These are phyloP conservation scores for Pseudogymnoascus sp. DNA, from an alignment of 2,329 filamentous ascomycete species.

Conservation along the genomic window DNA sequence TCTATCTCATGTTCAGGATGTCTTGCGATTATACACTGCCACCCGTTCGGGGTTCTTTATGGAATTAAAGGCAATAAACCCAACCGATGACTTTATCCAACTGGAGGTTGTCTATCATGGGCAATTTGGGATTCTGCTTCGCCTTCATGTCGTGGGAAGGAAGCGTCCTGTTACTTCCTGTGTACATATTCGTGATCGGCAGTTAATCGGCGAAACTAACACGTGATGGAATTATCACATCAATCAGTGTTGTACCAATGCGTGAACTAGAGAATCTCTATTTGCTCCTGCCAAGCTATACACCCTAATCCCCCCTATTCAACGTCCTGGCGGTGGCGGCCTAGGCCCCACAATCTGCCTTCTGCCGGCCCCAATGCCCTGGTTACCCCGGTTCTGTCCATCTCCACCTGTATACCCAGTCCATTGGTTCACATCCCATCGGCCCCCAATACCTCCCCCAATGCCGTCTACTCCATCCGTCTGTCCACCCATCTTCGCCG, in stretches of 20 bases:
- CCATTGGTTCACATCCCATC: slow-evolving; percentile 73
- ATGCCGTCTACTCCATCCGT: slow-evolving; percentile 50
- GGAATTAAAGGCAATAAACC: not conserved
- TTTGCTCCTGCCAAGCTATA: not conserved
- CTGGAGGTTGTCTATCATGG: not conserved
- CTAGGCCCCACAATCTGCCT: slow-evolving; percentile 74
- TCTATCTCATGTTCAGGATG: not conserved
- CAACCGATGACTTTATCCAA: not conserved
- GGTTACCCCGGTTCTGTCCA: slow-evolving; percentile 58
- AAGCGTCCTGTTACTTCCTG: not conserved
- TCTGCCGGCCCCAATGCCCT: slow-evolving; percentile 61
- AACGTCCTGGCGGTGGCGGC: slow-evolving; percentile 45
- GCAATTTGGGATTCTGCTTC: not conserved
- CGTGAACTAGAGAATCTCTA: not conserved
- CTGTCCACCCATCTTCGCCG: slow-evolving; percentile 41
- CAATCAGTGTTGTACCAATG: not conserved
- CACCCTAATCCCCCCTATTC: not conserved
- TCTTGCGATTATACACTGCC: not conserved
- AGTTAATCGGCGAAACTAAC: not conserved
- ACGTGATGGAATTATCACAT: not conserved
- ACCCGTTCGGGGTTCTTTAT: not conserved
- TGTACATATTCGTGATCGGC: not conserved
- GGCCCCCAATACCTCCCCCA: slow-evolving; percentile 57
- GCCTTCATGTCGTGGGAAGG: not conserved
- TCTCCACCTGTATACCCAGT: slow-evolving; percentile 68